These are phyloP conservation scores for Saccharomycopsis microspora DNA, from an alignment of 805 yeast genomes.

Conservation along the genomic window DNA sequence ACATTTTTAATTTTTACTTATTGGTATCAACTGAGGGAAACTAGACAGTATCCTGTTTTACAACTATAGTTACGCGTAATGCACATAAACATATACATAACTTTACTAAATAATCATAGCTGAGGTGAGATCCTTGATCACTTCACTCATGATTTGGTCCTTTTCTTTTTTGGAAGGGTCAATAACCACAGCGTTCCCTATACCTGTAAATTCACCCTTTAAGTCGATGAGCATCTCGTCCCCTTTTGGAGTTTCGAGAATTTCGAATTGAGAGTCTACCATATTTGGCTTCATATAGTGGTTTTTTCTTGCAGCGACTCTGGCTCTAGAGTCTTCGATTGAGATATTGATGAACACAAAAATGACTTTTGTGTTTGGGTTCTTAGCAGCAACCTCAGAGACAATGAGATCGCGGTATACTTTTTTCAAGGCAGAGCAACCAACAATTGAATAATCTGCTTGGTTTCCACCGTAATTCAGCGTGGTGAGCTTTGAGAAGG, in stretches of 20 bases:
- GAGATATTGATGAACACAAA: conserved; percentile 62
- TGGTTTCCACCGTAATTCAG: conserved; percentile 25
- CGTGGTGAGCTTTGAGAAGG: conserved; percentile 21
- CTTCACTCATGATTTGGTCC: not conserved
- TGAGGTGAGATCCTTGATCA: not conserved
- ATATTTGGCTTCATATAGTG: conserved; percentile 85
- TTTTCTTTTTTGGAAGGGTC: conserved; percentile 4
- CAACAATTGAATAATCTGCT: conserved; percentile 34
- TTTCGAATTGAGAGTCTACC: conserved; percentile 70
- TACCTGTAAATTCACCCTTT: conserved; percentile 17
- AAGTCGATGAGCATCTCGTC: conserved; percentile 21
- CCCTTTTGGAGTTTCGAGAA: conserved; percentile 57
- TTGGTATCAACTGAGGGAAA: not conserved
- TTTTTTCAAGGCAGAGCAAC: conserved; percentile 80
- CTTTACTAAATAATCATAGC: not conserved
- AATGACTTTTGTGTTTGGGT: conserved; percentile 29
- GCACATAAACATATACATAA: no score
- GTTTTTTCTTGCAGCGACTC: conserved; percentile 54
- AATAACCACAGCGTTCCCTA: not conserved
- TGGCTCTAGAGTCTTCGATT: conserved; percentile 42
- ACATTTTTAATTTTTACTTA: not conserved
- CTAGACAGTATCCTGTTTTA: not conserved
- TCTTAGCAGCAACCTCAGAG: conserved; percentile 20
- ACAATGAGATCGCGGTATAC: conserved; percentile 57
- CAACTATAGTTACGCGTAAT: no score